phyloP scores from a whole-genome alignment of 1,139 yeast genomes.

The Hansenula sp. region DNA sequence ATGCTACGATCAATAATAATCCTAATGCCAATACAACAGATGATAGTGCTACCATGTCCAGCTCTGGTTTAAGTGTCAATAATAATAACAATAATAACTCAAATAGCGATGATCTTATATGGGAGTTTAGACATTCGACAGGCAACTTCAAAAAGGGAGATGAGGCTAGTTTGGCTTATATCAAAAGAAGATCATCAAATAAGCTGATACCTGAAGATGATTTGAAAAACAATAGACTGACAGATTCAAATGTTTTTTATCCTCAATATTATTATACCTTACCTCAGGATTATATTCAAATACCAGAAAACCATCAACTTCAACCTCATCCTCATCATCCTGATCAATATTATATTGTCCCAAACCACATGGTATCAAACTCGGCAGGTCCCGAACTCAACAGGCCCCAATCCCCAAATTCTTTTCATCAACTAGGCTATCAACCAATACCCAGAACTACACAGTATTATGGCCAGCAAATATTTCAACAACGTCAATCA shows the following conservation, averaged over 20 bases:
- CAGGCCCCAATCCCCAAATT: constrained; percentile 4
- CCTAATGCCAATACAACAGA: constrained; percentile 25
- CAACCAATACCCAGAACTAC: constrained; percentile 10
- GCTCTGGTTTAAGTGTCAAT: neutral
- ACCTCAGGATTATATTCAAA: neutral
- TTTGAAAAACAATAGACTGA: constrained; percentile 11
- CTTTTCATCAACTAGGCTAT: constrained; percentile 5
- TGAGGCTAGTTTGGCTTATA: constrained; percentile 56
- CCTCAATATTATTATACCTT: constrained; percentile 6
- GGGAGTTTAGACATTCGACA: constrained; percentile 89
- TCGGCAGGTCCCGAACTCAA: constrained; percentile 6
- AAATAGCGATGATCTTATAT: constrained; percentile 33
- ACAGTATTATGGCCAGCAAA: constrained; percentile 13
- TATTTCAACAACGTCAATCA: constrained; percentile 3
- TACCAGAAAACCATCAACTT: neutral
- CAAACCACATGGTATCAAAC: constrained; percentile 19
- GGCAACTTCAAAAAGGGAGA: constrained; percentile 79
- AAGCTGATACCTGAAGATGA: constrained; percentile 23
- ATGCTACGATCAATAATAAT: constrained; percentile 5
- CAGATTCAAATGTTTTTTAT: constrained; percentile 2
- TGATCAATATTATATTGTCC: constrained; percentile 1
- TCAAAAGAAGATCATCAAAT: constrained; percentile 53
- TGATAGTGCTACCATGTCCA: constrained; percentile 2
- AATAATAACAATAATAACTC: constrained; percentile 6
- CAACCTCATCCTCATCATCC: constrained; percentile 4